These are phyloP conservation scores for Globisporangium spiculum DNA, from an alignment of 352 stramenopile genomes.

Conservation along the genomic window DNA sequence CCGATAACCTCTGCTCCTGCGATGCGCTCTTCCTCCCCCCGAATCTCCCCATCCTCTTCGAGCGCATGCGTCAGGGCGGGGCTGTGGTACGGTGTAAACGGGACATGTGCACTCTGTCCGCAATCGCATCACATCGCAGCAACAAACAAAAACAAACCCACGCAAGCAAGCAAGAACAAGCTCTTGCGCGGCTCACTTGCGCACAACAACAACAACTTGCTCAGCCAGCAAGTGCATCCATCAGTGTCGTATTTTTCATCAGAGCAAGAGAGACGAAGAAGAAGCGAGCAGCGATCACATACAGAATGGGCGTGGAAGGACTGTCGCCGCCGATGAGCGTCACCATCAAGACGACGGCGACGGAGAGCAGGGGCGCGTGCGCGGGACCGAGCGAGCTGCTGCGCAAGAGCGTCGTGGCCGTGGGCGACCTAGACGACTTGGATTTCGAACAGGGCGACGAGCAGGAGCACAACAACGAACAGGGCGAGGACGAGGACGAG, in stretches of 20 bases:
- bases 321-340: slow-evolving; percentile 5
- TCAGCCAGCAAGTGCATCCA: not conserved
- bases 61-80: not conserved
- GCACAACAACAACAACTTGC: not conserved
- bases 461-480: too few relatives aligned
- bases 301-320: slow-evolving; percentile 20
- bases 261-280: not conserved
- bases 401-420: slow-evolving; percentile 17
- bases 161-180: not conserved
- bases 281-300: not conserved
- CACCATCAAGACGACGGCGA: not conserved
- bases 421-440: slow-evolving; percentile 15
- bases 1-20: not conserved
- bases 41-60: not conserved
- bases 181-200: not conserved
- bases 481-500: slow-evolving; percentile 16
- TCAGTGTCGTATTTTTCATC: slow-evolving; percentile 4
- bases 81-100: not conserved
- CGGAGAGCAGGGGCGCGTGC: not conserved
- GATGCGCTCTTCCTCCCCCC: not conserved
- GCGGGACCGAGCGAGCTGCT: slow-evolving; percentile 13
- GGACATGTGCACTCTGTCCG: not conserved
- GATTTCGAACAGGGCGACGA: slow-evolving; percentile 4
- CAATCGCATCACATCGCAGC: not conserved
- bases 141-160: not conserved